Evolutionary conservation across 352 stramenopile genomes (phyloP).

Genomic region (Pythium periplocum): DNA sequence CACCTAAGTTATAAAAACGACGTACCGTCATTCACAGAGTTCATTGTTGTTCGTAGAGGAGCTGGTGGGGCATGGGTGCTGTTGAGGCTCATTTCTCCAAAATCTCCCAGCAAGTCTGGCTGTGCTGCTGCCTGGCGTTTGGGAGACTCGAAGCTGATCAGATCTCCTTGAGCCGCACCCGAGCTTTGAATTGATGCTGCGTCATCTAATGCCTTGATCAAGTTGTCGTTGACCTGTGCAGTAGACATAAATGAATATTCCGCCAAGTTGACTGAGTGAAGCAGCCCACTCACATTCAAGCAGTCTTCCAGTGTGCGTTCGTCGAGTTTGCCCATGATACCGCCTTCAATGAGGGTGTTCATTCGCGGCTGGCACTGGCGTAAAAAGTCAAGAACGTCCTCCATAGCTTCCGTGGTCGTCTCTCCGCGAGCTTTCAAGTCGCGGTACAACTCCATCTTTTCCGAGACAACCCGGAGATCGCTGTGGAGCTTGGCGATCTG

Average conservation of each 20-base stretch:
- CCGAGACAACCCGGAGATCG: conserved; percentile 60
- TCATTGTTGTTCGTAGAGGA: conserved; percentile 21
- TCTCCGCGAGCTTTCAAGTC: conserved; percentile 29
- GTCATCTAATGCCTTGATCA: conserved; percentile 76
- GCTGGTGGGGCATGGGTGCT: conserved; percentile 3
- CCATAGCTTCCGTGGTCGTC: conserved; percentile 31
- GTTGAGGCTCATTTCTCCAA: neutral
- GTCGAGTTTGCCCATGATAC: conserved; percentile 80
- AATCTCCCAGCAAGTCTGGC: conserved; percentile 3
- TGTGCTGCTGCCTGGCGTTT: conserved; percentile 17
- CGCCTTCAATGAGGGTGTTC: conserved; percentile 85
- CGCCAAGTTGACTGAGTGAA: too few species aligned
- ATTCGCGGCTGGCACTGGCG: conserved; percentile 81
- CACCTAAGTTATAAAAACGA: neutral
- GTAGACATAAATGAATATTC: neutral
- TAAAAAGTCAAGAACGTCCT: conserved; percentile 77
- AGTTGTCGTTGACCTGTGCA: conserved; percentile 68
- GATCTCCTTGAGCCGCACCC: conserved; percentile 14
- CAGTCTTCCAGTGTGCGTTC: conserved; percentile 75
- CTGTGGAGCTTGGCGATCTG: conserved; percentile 66
- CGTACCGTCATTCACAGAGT: conserved; percentile 43
- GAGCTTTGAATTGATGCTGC: conserved; percentile 12
- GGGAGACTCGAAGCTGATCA: conserved; percentile 66
- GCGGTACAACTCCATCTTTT: conserved; percentile 60
- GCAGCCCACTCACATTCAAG: conserved; percentile 48